These are phyloP conservation scores for Aspergillus sp. DNA, from an alignment of 2,329 filamentous ascomycete genomes.

Conservation along the genomic window DNA sequence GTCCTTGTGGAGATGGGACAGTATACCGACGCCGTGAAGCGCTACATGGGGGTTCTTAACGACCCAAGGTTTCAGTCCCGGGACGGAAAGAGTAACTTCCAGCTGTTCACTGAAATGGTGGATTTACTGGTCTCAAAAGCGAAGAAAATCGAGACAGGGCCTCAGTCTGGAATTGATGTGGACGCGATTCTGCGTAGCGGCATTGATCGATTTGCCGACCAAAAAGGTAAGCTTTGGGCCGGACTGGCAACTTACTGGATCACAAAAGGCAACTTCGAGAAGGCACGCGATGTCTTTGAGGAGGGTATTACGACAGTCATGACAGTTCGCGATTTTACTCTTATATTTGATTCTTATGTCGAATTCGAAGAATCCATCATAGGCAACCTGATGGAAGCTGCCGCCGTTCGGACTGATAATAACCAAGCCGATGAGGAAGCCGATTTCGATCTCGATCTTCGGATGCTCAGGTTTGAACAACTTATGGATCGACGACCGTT, in stretches of 20 bases:
- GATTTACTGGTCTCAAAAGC: slow-evolving; percentile 91
- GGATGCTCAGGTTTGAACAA: slow-evolving; percentile 97
- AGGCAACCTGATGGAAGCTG: slow-evolving; percentile 83
- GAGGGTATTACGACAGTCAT: slow-evolving; percentile 97
- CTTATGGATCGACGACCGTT: slow-evolving; percentile 97
- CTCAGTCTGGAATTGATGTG: slow-evolving; percentile 82
- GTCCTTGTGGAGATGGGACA: slow-evolving; percentile 76
- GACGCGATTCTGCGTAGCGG: slow-evolving; percentile 92
- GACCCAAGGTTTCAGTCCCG: slow-evolving; percentile 89
- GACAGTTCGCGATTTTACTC: slow-evolving; percentile 95
- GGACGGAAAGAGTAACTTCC: slow-evolving; percentile 89
- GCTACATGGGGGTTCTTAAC: slow-evolving; percentile 90
- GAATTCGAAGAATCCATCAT: slow-evolving; percentile 98
- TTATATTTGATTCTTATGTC: slow-evolving; percentile 93
- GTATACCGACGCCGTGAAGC: slow-evolving; percentile 87
- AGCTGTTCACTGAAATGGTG: slow-evolving; percentile 97
- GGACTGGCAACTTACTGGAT: slow-evolving; percentile 97
- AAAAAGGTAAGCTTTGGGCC: slow-evolving; percentile 92
- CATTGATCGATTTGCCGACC: slow-evolving; percentile 85
- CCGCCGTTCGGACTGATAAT: slow-evolving; percentile 75
- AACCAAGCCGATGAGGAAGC: slow-evolving; percentile 76
- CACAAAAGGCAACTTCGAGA: slow-evolving; percentile 86
- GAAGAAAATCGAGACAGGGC: slow-evolving; percentile 75
- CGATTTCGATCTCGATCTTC: slow-evolving; percentile 91
- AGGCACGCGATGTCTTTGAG: slow-evolving; percentile 89